Percentiles rank a stretch among this genome's conserved stretches.
Evolutionary conservation across 140 eudicot species (phyloP).

Genomic region (Cichorium intybus): DNA sequence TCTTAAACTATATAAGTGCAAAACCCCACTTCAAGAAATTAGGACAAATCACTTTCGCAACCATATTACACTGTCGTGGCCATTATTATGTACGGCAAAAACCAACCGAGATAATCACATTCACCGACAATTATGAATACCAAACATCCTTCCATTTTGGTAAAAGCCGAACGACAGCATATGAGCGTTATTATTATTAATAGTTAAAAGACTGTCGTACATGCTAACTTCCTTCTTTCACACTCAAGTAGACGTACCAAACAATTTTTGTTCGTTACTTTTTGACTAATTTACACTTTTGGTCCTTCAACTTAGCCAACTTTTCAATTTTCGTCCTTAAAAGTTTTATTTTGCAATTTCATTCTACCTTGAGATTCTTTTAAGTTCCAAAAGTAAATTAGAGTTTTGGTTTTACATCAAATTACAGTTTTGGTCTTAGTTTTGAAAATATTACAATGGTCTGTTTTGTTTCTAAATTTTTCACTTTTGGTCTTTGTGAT

Average conservation of each 20-base stretch:
- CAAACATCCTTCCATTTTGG: background rate
- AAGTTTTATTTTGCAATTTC: too few species aligned
- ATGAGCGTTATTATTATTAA: background rate
- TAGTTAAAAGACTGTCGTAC: constrained; percentile 7
- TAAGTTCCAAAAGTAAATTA: too few species aligned
- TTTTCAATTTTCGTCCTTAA: too few species aligned
- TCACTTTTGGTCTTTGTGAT: too few species aligned
- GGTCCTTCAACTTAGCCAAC: too few species aligned
- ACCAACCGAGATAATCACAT: background rate
- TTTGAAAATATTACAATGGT: too few species aligned
- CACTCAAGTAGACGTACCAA: background rate
- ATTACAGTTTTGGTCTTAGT: too few species aligned
- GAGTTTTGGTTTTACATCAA: too few species aligned
- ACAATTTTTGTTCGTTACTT: background rate
- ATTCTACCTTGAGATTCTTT: too few species aligned
- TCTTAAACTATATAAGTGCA: too few species aligned
- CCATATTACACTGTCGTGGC: constrained; percentile 4
- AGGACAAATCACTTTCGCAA: background rate
- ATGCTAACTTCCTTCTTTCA: background rate
- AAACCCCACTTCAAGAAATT: background rate
- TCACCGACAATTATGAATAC: background rate
- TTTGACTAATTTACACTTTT: background rate
- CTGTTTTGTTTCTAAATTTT: too few species aligned
- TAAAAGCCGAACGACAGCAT: background rate
- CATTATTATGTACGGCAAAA: background rate